Percentiles rank a stretch among this genome's conserved stretches.
Conservation (phyloP, 2,329 filamentous ascomycete species). For the Clarireedia hainanense region DNA sequence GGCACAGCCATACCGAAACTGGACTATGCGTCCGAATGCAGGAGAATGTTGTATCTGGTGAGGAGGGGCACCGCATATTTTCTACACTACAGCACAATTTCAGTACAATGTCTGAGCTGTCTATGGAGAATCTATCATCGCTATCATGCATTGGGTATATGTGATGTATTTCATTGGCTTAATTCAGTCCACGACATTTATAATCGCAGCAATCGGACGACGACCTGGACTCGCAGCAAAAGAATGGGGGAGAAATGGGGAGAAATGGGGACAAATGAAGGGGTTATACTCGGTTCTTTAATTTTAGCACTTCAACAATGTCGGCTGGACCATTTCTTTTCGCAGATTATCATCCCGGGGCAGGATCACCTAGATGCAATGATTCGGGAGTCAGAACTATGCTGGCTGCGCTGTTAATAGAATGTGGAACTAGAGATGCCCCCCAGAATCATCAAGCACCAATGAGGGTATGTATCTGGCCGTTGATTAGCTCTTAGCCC, state of each 20-base stretch:
- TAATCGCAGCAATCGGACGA: not conserved
- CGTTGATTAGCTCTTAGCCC: not conserved
- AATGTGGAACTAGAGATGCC: not conserved
- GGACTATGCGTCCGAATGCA: slow-evolving; percentile 5
- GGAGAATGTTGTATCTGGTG: slow-evolving; percentile 6
- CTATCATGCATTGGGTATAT: not conserved
- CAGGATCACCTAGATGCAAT: no score
- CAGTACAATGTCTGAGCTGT: slow-evolving; percentile 5
- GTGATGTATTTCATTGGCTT: not conserved
- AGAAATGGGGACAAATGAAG: not conserved
- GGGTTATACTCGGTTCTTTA: no score
- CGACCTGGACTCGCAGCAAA: no score
- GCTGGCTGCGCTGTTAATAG: no score
- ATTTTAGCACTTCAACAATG: no score
- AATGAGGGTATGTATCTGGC: not conserved
- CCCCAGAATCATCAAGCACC: not conserved
- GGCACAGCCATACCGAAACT: not conserved
- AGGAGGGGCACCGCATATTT: slow-evolving; percentile 3
- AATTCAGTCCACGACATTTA: not conserved
- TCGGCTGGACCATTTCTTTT: no score
- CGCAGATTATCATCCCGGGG: no score
- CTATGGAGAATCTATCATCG: not conserved
- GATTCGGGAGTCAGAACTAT: no score
- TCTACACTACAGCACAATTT: not conserved
- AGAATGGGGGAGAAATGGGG: not conserved